Base-by-base conservation (phyloP, 768 basidiomycete species). In the Gymnopilus junonius region DNA sequence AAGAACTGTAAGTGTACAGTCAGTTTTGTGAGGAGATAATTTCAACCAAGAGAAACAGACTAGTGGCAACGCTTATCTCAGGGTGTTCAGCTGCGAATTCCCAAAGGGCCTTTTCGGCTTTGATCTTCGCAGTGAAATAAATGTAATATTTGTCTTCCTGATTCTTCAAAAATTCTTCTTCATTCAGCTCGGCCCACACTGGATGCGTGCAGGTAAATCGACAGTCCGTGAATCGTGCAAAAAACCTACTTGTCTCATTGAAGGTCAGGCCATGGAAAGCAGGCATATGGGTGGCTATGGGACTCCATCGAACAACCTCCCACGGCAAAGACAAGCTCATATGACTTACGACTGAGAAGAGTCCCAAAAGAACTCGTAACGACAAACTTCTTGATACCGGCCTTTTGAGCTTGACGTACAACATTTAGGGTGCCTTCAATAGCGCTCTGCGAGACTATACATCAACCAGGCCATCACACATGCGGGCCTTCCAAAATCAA, bases 61-160 rank as follows among this genome's bases (percentile, higher is more conserved):
- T 70, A 11, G 79, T 78, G 11, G 76, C 72, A 51, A 82, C 58
- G 37, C 79, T 76, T 35, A 81, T 67, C 14, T 77, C 60, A n/a
- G 79, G 76, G 61, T 83, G 76, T 27, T 74, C 67, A 39, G 69
- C 66, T 5, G 75, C 80, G 54, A 80, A 81, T 10, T 78, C 71
- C 81, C 82, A 82, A 8, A 77, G 71, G 0, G 80, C 79, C 27
- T 68, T 66, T 66, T 84, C 82, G 2, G 80, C 77, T 3, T 80
- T 66, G 14, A 73, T 71, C 62, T 85, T 85, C 14, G 80, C 74
- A 12, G 75, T 74, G 37, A 76, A 73, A 69, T 84, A 85, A 37
- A 76, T 69, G 46, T 75, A 79, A 34, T 70, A 70, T 10, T 72
- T 71, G 12, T 69, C 62, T 0, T 71, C 69, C 21, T 70, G 69